phyloP scores from a whole-genome alignment of 1,139 yeast genomes.

The Eremothecium gossypii region DNA sequence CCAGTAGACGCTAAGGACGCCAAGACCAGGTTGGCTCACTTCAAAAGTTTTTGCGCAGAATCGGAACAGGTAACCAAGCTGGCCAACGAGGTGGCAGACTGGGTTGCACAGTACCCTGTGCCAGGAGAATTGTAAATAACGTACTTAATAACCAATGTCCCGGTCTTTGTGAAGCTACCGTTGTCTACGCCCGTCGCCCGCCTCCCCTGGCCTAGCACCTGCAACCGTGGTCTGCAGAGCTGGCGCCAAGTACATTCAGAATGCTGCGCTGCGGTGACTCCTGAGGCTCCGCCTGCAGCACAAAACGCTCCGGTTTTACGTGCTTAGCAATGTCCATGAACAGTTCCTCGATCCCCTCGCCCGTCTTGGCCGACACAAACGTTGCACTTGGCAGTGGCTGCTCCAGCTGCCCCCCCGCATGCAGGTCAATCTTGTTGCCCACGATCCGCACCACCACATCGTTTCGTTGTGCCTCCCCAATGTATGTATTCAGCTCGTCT shows the following conservation, averaged over 20 bases:
- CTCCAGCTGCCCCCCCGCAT: conserved; percentile 24
- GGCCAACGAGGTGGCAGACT: conserved; percentile 50
- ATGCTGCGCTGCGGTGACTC: not conserved
- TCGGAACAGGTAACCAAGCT: conserved; percentile 49
- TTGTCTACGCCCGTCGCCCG: no score
- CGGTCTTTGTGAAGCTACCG: no score
- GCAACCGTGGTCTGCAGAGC: not conserved
- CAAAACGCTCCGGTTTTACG: conserved; percentile 41
- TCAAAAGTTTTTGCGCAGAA: conserved; percentile 56
- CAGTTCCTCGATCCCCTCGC: conserved; percentile 67
- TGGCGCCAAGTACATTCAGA: not conserved
- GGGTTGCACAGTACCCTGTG: conserved; percentile 66
- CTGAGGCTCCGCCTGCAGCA: not conserved
- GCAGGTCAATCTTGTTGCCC: conserved; percentile 70
- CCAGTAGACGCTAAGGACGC: conserved; percentile 41
- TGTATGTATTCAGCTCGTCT: conserved; percentile 81
- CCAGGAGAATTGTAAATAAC: conserved; percentile 51
- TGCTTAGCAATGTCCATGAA: conserved; percentile 73
- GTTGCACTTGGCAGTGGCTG: conserved; percentile 57
- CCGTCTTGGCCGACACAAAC: conserved; percentile 84
- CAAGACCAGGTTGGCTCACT: conserved; percentile 54
- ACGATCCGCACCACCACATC: conserved; percentile 59
- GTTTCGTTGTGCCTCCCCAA: conserved; percentile 51
- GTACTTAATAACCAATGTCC: not conserved
- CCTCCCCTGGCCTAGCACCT: conserved; percentile 2